These are phyloP conservation scores for Epichloe sp. DNA, from an alignment of 2,329 filamentous ascomycete genomes.

Conservation along the genomic window DNA sequence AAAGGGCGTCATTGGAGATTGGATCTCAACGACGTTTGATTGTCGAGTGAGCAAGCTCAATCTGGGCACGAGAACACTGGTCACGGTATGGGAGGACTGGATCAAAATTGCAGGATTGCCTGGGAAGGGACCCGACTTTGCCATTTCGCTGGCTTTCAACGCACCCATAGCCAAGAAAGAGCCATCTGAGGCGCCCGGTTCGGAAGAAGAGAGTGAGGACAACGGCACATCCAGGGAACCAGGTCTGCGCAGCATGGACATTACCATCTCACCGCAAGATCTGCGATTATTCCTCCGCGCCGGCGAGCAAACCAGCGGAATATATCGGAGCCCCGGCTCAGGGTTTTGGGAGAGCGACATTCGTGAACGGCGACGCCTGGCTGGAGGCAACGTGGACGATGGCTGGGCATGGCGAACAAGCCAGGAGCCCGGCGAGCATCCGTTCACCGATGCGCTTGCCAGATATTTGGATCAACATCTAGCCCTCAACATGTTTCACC, in stretches of 20 bases:
- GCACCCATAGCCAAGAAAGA: conserved; percentile 18
- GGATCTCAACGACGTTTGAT: conserved; percentile 41
- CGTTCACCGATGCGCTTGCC: conserved; percentile 38
- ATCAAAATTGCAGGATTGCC: conserved; percentile 25
- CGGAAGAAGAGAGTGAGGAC: conserved; percentile 10
- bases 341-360: conserved; percentile 19
- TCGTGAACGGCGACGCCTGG: conserved; percentile 30
- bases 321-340: conserved; percentile 2
- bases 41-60: conserved; percentile 38
- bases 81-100: conserved; percentile 39
- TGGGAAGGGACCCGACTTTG: conserved; percentile 28
- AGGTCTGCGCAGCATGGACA: conserved; percentile 32
- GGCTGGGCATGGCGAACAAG: conserved; percentile 36
- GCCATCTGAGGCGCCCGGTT: background rate
- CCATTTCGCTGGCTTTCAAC: conserved; percentile 39
- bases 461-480: conserved; percentile 39
- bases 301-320: conserved; percentile 17
- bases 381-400: conserved; percentile 34
- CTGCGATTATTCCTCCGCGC: conserved; percentile 31
- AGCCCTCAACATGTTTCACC: conserved; percentile 41
- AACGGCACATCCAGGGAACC: conserved; percentile 8
- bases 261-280: conserved; percentile 37
- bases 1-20: conserved; percentile 35
- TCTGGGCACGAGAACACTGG: conserved; percentile 36
- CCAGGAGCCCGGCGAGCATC: conserved; percentile 11